Evolutionary conservation across 1,284 basidiomycete species (phyloP).

Genomic region (Dichomitus squalens): DNA sequence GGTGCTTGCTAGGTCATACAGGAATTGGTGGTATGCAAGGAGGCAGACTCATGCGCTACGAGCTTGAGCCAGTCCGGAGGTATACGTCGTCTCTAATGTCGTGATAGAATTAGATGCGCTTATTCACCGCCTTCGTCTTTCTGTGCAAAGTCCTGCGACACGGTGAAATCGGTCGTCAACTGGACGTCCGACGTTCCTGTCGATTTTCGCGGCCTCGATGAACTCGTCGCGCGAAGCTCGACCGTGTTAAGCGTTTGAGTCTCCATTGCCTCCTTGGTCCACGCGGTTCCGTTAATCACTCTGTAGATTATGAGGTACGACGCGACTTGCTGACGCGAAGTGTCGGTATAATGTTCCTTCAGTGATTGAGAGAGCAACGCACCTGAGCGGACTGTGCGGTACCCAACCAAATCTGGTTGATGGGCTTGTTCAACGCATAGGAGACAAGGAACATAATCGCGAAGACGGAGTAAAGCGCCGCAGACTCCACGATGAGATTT

Average conservation of each 20-base stretch:
- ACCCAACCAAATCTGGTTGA: constrained; percentile 24
- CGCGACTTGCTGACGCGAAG: constrained; percentile 39
- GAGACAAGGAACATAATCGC: constrained; percentile 46
- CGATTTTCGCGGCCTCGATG: neutral
- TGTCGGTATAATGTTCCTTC: neutral
- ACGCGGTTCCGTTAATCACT: constrained; percentile 29
- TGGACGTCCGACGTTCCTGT: constrained; percentile 7
- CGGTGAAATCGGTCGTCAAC: constrained; percentile 19
- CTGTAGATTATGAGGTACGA: constrained; percentile 41
- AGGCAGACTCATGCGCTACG: neutral
- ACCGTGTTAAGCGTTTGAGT: constrained; percentile 13
- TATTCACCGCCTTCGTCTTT: neutral
- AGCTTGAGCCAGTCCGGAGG: neutral
- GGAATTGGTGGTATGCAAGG: neutral
- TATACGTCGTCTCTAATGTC: neutral
- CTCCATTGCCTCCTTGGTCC: constrained; percentile 20
- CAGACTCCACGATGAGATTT: constrained; percentile 44
- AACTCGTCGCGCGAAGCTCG: neutral
- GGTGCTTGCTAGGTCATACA: too few species aligned
- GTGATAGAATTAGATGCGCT: neutral
- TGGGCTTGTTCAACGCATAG: constrained; percentile 39
- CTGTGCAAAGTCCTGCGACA: neutral
- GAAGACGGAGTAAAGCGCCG: constrained; percentile 45
- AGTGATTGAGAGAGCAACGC: neutral
- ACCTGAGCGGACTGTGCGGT: constrained; percentile 21